Conservation (phyloP, 1,284 basidiomycete species). For the Takashimella tepidaria region DNA sequence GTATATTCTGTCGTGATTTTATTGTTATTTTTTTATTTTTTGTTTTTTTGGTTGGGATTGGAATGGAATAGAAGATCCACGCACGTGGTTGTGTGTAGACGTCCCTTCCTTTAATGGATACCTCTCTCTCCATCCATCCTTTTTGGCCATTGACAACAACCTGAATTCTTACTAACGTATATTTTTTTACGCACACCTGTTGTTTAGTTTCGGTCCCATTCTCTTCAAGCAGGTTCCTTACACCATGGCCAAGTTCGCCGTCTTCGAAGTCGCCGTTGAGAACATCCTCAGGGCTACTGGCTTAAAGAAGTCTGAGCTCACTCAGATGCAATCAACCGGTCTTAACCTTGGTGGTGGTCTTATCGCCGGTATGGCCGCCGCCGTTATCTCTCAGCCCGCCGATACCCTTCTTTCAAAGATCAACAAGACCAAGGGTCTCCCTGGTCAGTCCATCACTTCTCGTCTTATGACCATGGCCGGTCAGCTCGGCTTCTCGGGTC, state of each 20-base stretch:
- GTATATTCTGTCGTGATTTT: too few species aligned
- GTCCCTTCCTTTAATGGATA: too few species aligned
- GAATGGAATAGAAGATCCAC: too few species aligned
- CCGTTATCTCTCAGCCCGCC: constrained; percentile 57
- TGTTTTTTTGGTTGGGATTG: too few species aligned
- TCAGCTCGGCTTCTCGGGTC: constrained; percentile 52
- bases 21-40: too few species aligned
- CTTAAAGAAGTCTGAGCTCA: constrained; percentile 51
- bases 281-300: constrained; percentile 50
- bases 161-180: too few species aligned
- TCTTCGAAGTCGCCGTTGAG: constrained; percentile 51
- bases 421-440: constrained; percentile 57
- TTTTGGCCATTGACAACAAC: too few species aligned
- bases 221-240: constrained; percentile 55
- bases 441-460: constrained; percentile 52
- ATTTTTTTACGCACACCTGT: too few species aligned
- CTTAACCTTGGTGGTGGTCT: constrained; percentile 51
- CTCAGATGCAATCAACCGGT: constrained; percentile 42
- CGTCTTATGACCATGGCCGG: constrained; percentile 51
- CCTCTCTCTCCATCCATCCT: too few species aligned
- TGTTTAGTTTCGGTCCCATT: constrained; percentile 54
- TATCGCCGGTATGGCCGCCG: constrained; percentile 57
- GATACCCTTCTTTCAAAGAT: constrained; percentile 56
- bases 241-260: constrained; percentile 55
- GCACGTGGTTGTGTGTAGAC: too few species aligned